Evolutionary conservation across 2,329 filamentous ascomycete genomes (phyloP).

Genomic region (Fusarium sp.): DNA sequence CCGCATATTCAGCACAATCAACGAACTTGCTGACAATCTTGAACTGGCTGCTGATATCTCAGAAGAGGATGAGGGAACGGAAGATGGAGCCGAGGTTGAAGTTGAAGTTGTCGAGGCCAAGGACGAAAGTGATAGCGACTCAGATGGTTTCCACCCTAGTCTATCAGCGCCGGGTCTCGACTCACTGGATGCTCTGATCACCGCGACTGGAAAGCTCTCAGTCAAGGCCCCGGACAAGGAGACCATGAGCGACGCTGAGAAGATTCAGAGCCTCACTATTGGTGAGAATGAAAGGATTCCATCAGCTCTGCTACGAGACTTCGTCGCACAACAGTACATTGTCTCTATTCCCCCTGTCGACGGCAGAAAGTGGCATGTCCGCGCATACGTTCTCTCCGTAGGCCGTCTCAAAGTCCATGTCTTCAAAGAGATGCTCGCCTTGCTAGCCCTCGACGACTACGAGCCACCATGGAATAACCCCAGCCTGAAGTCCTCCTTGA

Average conservation of each 20-base stretch:
- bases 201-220: conserved; percentile 42
- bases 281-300: conserved; percentile 53
- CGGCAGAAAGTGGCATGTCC: conserved; percentile 53
- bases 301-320: conserved; percentile 54
- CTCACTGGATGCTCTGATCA: conserved; percentile 51
- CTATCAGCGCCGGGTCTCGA: conserved; percentile 47
- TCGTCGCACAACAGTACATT: conserved; percentile 56
- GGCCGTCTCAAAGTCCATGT: conserved; percentile 55
- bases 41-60: conserved; percentile 54
- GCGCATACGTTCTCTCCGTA: conserved; percentile 53
- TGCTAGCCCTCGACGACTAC: conserved; percentile 53
- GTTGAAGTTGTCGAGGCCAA: neutral
- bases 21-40: conserved; percentile 52
- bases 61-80: conserved; percentile 44
- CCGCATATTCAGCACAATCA: conserved; percentile 55
- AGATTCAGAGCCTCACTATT: conserved; percentile 42
- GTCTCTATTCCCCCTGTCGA: conserved; percentile 50
- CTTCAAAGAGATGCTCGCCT: conserved; percentile 53
- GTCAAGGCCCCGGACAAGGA: conserved; percentile 2
- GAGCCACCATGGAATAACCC: conserved; percentile 54
- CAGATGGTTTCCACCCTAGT: conserved; percentile 34
- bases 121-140: neutral
- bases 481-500: conserved; percentile 51
- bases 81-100: conserved; percentile 9
- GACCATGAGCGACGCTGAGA: conserved; percentile 9